Conservation (phyloP, 306 rosid species). For the Neltuma alba region DNA sequence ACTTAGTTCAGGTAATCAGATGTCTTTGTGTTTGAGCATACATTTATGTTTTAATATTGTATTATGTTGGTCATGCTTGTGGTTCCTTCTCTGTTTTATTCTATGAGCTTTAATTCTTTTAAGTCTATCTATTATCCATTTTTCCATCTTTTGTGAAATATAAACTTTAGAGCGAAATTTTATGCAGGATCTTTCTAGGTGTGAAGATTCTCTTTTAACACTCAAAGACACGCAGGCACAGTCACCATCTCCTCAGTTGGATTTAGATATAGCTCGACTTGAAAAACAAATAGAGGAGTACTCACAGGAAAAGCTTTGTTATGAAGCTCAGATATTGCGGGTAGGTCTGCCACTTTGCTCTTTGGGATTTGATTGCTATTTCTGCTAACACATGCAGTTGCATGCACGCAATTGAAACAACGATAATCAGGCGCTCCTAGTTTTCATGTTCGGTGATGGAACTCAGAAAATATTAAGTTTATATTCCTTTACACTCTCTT, state of each 20-base stretch:
- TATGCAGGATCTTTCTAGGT: constrained; percentile 83
- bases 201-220: constrained; percentile 84
- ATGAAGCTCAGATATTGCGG: constrained; percentile 95
- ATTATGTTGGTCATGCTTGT: constrained; percentile 22
- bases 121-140: constrained; percentile 12
- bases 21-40: constrained; percentile 17
- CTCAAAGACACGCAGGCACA: constrained; percentile 77
- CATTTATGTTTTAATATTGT: constrained; percentile 17
- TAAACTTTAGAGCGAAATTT: constrained; percentile 22
- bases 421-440: constrained; percentile 3
- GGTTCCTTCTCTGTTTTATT: constrained; percentile 25
- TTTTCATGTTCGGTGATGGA: neutral
- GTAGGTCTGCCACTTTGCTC: constrained; percentile 42
- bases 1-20: constrained; percentile 85
- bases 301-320: constrained; percentile 87
- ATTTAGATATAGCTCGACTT: constrained; percentile 72
- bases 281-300: constrained; percentile 88
- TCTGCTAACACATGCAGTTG: neutral
- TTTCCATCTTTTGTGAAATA: constrained; percentile 22
- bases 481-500: constrained; percentile 5
- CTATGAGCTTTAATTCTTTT: constrained; percentile 7
- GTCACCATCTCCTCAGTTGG: constrained; percentile 64
- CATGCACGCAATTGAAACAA: neutral
- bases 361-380: constrained; percentile 28
- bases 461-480: neutral